phyloP scores from a whole-genome alignment of 345 rosid species.

The Gossypioides kirkii region DNA sequence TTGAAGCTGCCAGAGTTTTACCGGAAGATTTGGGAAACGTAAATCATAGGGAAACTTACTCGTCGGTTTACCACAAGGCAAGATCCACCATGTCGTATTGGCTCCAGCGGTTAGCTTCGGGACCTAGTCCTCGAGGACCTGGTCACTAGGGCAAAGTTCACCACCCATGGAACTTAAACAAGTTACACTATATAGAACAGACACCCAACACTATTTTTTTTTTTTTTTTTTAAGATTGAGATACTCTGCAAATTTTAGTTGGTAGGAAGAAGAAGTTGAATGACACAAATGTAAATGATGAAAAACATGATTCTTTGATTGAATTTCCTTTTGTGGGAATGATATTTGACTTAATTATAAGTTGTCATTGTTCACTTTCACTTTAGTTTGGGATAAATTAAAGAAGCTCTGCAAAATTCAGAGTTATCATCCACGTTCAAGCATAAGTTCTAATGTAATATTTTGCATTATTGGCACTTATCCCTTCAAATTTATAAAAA shows the following conservation, averaged over 20 bases:
- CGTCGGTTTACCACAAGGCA: conserved; percentile 24
- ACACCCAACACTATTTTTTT: neutral
- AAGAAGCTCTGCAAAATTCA: no score
- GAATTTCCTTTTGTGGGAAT: neutral
- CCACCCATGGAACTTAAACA: neutral
- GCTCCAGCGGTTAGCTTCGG: conserved; percentile 31
- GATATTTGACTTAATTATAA: neutral
- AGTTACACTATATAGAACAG: neutral
- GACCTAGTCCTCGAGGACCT: conserved; percentile 42
- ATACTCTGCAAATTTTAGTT: neutral
- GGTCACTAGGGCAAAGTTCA: conserved; percentile 26
- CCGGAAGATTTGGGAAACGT: conserved; percentile 28
- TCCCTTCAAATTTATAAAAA: no score
- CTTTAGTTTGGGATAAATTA: neutral
- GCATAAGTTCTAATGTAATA: neutral
- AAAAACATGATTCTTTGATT: neutral
- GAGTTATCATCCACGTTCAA: neutral
- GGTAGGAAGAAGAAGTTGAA: neutral
- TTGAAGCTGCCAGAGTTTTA: conserved; percentile 36
- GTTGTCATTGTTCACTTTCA: neutral
- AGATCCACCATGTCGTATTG: conserved; percentile 27
- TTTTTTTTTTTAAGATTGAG: neutral
- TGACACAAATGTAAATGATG: neutral
- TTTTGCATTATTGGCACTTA: neutral
- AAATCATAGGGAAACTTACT: conserved; percentile 22